Conservation (phyloP, 495 filamentous ascomycete genomes). For the Penicillium bialowiezense region DNA sequence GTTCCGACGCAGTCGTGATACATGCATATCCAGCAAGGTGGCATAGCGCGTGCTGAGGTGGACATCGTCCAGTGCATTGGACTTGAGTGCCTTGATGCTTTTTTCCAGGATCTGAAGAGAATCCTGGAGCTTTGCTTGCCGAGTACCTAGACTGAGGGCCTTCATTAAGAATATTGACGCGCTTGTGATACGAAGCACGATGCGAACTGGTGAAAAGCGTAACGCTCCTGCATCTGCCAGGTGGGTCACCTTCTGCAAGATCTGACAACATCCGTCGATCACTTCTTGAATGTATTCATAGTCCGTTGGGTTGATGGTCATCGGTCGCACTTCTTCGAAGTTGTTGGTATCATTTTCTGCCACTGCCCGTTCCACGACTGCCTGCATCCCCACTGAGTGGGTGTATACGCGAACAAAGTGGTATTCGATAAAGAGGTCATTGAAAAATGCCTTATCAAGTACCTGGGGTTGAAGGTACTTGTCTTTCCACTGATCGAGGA, state of each 20-base stretch:
- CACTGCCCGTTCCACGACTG: constrained; percentile 45
- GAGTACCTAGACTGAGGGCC: constrained; percentile 48
- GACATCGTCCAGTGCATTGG: constrained; percentile 51
- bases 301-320: constrained; percentile 51
- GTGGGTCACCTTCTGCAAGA: constrained; percentile 45
- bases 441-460: constrained; percentile 40
- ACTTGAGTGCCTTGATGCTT: constrained; percentile 45
- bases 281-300: constrained; percentile 57
- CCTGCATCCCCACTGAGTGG: constrained; percentile 55
- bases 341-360: constrained; percentile 39
- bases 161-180: constrained; percentile 55
- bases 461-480: constrained; percentile 43
- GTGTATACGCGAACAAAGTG: constrained; percentile 54
- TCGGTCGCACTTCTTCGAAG: constrained; percentile 36
- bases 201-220: constrained; percentile 50
- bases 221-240: constrained; percentile 41
- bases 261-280: constrained; percentile 51
- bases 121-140: constrained; percentile 46
- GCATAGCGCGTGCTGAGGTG: constrained; percentile 53
- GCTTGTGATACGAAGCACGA: constrained; percentile 50
- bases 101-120: constrained; percentile 48
- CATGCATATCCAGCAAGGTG: constrained; percentile 47
- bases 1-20: constrained; percentile 42
- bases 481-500: constrained; percentile 50
- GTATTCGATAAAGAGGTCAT: constrained; percentile 51